Conservation (phyloP, 1,284 basidiomycete genomes). For the Baeospora myosura region DNA sequence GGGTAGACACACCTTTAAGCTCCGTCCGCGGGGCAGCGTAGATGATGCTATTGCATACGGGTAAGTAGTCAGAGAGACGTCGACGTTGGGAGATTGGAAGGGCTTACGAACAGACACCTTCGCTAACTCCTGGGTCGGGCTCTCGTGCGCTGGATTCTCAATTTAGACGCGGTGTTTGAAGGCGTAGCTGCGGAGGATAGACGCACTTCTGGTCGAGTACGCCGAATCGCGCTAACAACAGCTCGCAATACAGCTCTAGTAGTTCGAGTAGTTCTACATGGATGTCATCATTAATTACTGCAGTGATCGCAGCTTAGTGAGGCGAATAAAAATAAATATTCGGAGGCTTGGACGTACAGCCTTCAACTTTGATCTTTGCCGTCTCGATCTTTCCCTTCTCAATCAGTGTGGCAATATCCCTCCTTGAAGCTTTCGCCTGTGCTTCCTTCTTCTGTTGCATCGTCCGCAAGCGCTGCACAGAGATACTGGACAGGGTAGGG, state of each 20-base stretch:
- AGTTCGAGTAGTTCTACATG: slow-evolving; percentile 84
- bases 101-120: slow-evolving; percentile 49
- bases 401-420: slow-evolving; percentile 73
- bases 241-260: slow-evolving; percentile 89
- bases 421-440: slow-evolving; percentile 75
- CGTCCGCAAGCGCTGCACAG: slow-evolving; percentile 84
- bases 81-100: neutral
- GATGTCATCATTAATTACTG: slow-evolving; percentile 82
- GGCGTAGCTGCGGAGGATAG: slow-evolving; percentile 4
- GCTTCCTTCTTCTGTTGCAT: slow-evolving; percentile 92
- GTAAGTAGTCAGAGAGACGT: neutral
- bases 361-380: slow-evolving; percentile 77
- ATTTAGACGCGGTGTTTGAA: neutral
- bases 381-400: slow-evolving; percentile 80
- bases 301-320: slow-evolving; percentile 5
- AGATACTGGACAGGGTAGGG: slow-evolving; percentile 54
- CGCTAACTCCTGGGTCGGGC: slow-evolving; percentile 75
- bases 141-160: slow-evolving; percentile 62
- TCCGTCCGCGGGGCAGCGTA: slow-evolving; percentile 89
- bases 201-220: slow-evolving; percentile 75
- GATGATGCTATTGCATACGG: slow-evolving; percentile 52
- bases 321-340: neutral
- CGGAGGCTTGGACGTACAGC: slow-evolving; percentile 41
- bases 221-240: slow-evolving; percentile 88
- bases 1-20: slow-evolving; percentile 60